phyloP scores from a whole-genome alignment of 495 filamentous ascomycete species.

The Penicillium herquei region DNA sequence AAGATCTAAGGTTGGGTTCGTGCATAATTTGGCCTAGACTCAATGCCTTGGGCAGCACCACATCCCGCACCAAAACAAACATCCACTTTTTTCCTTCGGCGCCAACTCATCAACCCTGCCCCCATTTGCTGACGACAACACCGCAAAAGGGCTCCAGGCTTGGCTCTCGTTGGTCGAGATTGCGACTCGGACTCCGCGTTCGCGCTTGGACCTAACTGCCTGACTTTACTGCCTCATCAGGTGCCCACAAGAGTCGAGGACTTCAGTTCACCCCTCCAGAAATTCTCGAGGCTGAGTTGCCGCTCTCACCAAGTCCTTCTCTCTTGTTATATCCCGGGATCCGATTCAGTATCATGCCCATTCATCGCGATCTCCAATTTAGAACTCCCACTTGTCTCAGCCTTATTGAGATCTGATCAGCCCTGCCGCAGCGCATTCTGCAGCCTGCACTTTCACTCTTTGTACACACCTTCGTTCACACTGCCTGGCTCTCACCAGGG shows the following conservation, averaged over 20 bases:
- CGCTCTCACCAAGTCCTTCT: neutral
- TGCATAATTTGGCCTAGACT: constrained; percentile 6
- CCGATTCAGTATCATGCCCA: constrained; percentile 4
- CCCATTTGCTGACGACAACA: constrained; percentile 11
- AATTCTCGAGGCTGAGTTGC: too few species aligned
- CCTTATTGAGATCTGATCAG: constrained; percentile 16
- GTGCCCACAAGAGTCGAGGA: constrained; percentile 18
- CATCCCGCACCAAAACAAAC: constrained; percentile 27
- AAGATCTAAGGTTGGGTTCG: neutral
- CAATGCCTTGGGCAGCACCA: constrained; percentile 27
- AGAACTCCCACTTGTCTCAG: constrained; percentile 7
- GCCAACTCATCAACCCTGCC: constrained; percentile 17
- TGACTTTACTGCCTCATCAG: constrained; percentile 27
- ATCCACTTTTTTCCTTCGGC: constrained; percentile 14
- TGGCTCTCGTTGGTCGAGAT: constrained; percentile 17
- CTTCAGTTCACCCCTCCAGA: neutral
- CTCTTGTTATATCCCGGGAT: neutral
- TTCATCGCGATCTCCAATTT: neutral
- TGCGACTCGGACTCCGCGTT: constrained; percentile 11
- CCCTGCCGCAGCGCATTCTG: constrained; percentile 17
- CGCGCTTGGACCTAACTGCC: constrained; percentile 30
- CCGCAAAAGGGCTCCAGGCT: neutral
- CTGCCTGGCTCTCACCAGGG: neutral
- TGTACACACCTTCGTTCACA: neutral
- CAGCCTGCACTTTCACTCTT: constrained; percentile 15